These are phyloP conservation scores for Platanus orientalis DNA, from an alignment of 164 flowering plant species.

Conservation along the genomic window DNA sequence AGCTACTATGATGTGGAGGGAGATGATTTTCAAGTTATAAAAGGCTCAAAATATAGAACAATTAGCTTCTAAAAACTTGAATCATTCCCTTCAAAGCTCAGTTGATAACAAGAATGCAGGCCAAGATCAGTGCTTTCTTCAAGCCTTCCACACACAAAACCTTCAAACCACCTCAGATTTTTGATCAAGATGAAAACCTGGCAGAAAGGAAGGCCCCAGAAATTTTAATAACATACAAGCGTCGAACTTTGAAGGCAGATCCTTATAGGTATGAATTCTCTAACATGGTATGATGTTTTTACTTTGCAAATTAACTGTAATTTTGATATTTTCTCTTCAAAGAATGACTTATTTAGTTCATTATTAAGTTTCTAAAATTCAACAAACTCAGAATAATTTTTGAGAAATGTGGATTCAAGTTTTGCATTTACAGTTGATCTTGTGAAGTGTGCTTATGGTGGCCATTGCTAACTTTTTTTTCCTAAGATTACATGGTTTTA, in stretches of 20 bases:
- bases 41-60: no score
- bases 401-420: no score
- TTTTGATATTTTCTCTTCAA: not conserved
- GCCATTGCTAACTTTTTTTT: no score
- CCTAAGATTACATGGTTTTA: no score
- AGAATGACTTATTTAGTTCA: not conserved
- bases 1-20: no score
- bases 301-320: no score
- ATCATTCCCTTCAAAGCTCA: no score
- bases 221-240: conserved; percentile 38
- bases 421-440: no score
- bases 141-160: conserved; percentile 22
- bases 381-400: no score
- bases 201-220: conserved; percentile 19
- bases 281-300: not conserved
- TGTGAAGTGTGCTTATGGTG: no score
- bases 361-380: not conserved
- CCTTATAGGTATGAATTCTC: conserved; percentile 11
- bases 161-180: conserved; percentile 10
- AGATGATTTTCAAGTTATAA: no score
- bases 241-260: conserved; percentile 24
- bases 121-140: conserved; percentile 62
- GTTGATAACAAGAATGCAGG: conserved; percentile 35
- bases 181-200: conserved; percentile 6
- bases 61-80: no score